These are phyloP conservation scores for Neonectria magnoliae DNA, from an alignment of 2,329 filamentous ascomycete species.

Conservation along the genomic window DNA sequence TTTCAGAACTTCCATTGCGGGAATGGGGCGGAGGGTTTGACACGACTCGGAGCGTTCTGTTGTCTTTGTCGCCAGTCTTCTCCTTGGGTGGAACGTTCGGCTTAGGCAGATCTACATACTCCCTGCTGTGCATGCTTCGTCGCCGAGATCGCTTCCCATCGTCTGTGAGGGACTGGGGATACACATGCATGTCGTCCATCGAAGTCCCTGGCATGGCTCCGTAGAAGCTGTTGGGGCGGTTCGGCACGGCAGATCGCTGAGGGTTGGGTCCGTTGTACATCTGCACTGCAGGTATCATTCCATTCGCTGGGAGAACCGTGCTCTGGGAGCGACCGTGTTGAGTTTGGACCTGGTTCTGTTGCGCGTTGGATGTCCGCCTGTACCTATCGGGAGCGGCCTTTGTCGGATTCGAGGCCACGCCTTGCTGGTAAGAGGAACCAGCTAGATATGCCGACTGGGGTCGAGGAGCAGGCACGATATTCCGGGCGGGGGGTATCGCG, in stretches of 20 bases:
- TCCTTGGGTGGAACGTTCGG: conserved; percentile 37
- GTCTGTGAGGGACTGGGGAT: conserved; percentile 67
- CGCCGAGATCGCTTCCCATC: conserved; percentile 80
- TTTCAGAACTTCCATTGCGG: conserved; percentile 72
- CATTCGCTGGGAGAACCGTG: conserved; percentile 44
- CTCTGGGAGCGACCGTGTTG: conserved; percentile 53
- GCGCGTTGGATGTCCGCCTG: conserved; percentile 62
- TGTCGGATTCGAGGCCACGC: conserved; percentile 53
- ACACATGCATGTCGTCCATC: conserved; percentile 76
- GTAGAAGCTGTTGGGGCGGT: conserved; percentile 65
- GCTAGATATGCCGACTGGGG: conserved; percentile 56
- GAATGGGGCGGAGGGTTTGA: conserved; percentile 44
- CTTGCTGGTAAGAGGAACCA: conserved; percentile 55
- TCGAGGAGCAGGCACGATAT: conserved; percentile 51
- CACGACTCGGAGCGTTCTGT: conserved; percentile 53
- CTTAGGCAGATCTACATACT: conserved; percentile 44
- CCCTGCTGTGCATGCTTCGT: conserved; percentile 79
- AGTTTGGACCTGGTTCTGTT: conserved; percentile 37
- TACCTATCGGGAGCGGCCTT: conserved; percentile 80
- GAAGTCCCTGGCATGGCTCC: conserved; percentile 57
- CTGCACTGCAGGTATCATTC: conserved; percentile 43
- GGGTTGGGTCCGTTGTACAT: conserved; percentile 44
- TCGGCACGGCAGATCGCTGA: conserved; percentile 49
- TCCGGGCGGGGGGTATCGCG: conserved; percentile 54
- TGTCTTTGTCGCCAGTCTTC: conserved; percentile 49